Evolutionary conservation across 1,284 basidiomycete genomes (phyloP), one percentile per base, ranked within the genome.

Genomic region (Papiliotrema nemorosa): DNA sequence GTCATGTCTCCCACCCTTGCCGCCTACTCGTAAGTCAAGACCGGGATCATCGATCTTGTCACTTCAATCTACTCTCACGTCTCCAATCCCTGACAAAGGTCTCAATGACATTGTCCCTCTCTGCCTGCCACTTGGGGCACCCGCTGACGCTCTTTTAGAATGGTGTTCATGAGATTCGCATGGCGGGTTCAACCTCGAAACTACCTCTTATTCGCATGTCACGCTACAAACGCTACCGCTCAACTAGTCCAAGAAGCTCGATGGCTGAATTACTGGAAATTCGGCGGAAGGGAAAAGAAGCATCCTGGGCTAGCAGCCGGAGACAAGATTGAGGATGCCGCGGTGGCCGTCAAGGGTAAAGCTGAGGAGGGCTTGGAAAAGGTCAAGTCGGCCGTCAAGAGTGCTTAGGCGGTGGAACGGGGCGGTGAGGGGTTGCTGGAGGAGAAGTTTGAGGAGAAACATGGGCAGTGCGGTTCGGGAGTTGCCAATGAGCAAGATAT

Each of bases 161-260:
- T 89, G 78, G 88, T 93, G 58, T 96, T 96, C 78, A 93, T 92
- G 87, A 86, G 91, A 39, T 96, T 96, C 72, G 91, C 92, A 54
- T 97, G 93, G 93, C 83, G 83, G 53, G 92, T 97, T 34, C 84
- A 91, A 69, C 92, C 92, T 16, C 83, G 93, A 60, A 97, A 97
- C 75, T 91, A 94, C 78, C 81, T 96, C 49, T 81, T 96, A 47
- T 90, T 96, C 74, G 90, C 86, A 4, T 96, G 92, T 72, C 92
- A 97, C 76, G 78, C 81, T 16, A 94, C 90, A 48, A 97, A 97
- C 72, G 82, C 85, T 4, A 79, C 87, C n/a, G 87, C 91, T 0
- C 92, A 97, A 72, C 72, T 81, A 2, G 64, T 88, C 20, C 90
- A 97, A 74, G 87, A 85, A n/a, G 78, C 75, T 13, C 84, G 92